Percentiles rank a stretch among this genome's conserved stretches.
Conservation (phyloP, 1,284 basidiomycete species). For the Leccinum subspadiceum region DNA sequence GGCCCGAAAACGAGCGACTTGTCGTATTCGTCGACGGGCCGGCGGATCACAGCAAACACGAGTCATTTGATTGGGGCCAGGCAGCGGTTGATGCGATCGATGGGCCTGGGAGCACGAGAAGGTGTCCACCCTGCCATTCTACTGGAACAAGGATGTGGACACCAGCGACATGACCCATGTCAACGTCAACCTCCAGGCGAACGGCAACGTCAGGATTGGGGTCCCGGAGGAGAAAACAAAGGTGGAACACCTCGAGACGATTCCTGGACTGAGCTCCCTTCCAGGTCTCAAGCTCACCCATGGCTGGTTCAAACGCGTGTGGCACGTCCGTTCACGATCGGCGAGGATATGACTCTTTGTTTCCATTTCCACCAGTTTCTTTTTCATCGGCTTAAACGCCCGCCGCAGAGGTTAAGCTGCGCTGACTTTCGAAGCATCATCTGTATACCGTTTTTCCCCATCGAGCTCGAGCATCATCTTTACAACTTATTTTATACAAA, state of each 20-base stretch:
- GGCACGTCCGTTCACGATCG: conserved; percentile 32
- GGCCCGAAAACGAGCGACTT: conserved; percentile 54
- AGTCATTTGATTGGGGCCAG: conserved; percentile 73
- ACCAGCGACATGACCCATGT: conserved; percentile 32
- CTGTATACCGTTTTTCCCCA: background rate
- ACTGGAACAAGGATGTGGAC: conserved; percentile 44
- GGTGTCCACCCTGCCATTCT: conserved; percentile 29
- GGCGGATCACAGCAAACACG: conserved; percentile 50
- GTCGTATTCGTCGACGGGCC: conserved; percentile 76
- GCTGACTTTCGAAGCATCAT: conserved; percentile 12
- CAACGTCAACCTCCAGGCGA: background rate
- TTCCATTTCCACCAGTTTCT: background rate
- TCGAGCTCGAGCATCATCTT: background rate
- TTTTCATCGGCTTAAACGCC: background rate
- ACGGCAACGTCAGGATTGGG: background rate
- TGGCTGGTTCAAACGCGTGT: conserved; percentile 31
- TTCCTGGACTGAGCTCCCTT: conserved; percentile 25
- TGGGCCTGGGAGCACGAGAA: conserved; percentile 49
- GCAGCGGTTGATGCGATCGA: conserved; percentile 68
- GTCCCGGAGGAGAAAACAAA: conserved; percentile 8
- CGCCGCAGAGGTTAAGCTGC: background rate
- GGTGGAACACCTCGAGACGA: conserved; percentile 22
- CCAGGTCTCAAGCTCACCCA: conserved; percentile 29
- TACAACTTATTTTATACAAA: conserved; percentile 6
- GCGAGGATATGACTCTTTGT: conserved; percentile 18